Conservation (phyloP, 169 alveolate genomes). For the Babesia divergens region DNA sequence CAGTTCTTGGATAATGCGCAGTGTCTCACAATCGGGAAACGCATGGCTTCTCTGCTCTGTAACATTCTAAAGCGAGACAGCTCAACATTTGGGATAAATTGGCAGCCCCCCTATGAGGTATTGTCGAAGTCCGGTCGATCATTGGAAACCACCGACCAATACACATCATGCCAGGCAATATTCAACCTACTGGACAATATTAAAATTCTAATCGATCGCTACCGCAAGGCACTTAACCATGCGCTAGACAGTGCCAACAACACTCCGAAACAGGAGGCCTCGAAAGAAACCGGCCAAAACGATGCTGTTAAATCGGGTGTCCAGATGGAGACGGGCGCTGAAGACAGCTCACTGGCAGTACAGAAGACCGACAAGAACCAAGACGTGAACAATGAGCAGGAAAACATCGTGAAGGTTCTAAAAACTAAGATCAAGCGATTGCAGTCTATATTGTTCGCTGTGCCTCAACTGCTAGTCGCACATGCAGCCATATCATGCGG, state of each 20-base stretch:
- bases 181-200: constrained; percentile 39
- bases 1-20: constrained; percentile 8
- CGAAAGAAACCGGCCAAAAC: too few relatives aligned
- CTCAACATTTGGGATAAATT: constrained; percentile 39
- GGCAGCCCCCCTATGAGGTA: constrained; percentile 39
- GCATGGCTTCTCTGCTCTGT: constrained; percentile 39
- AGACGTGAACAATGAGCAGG: neutral
- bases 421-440: neutral
- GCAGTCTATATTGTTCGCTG: constrained; percentile 15
- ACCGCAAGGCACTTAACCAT: neutral
- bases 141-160: constrained; percentile 22
- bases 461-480: constrained; percentile 42
- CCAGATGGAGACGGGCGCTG: neutral
- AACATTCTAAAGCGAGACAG: constrained; percentile 45
- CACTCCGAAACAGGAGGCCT: too few relatives aligned
- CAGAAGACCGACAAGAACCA: neutral
- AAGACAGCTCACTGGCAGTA: neutral
- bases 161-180: constrained; percentile 55
- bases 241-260: neutral
- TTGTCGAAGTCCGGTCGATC: neutral
- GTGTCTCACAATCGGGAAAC: constrained; percentile 40
- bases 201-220: constrained; percentile 18
- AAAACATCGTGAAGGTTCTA: neutral
- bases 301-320: too few relatives aligned
- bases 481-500: constrained; percentile 62